Percentiles rank a stretch among this genome's conserved stretches.
These are phyloP conservation scores for Trifolium repens DNA, from an alignment of 306 rosid species.

Conservation along the genomic window DNA sequence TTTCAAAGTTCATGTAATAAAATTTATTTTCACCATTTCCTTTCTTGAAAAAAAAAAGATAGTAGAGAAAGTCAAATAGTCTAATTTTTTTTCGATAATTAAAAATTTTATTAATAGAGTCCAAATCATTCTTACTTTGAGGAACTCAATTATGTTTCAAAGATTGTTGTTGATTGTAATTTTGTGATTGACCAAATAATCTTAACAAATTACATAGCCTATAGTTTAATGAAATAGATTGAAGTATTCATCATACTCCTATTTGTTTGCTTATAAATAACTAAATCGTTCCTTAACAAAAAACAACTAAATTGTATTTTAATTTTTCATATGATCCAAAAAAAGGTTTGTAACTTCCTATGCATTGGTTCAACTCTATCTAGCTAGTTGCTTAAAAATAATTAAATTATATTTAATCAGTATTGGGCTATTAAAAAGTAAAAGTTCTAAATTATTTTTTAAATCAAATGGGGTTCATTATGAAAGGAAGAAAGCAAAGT, in stretches of 20 bases:
- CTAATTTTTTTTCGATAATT: no score
- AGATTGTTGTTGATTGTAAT: background rate
- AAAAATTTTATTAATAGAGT: no score
- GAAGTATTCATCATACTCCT: background rate
- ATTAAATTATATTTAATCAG: background rate
- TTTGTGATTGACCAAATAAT: background rate
- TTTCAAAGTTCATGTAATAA: background rate
- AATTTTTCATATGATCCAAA: background rate
- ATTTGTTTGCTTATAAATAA: background rate
- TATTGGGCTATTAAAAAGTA: background rate
- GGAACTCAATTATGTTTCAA: background rate
- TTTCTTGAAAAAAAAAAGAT: background rate
- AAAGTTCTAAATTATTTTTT: background rate
- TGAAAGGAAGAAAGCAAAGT: slow-evolving; percentile 14
- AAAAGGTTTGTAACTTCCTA: background rate
- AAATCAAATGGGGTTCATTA: background rate
- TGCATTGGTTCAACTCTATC: background rate
- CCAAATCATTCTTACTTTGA: background rate
- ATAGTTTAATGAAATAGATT: background rate
- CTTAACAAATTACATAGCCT: background rate
- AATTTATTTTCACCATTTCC: background rate
- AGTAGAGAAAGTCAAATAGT: background rate
- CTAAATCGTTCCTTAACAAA: no score
- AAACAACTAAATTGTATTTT: no score
- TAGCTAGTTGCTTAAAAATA: slow-evolving; percentile 19